A percentile compares a stretch with the other conserved stretches of the same genome.
phyloP scores from a whole-genome alignment of 192 early-diverging fungal genomes.

The Coemansia sp. region DNA sequence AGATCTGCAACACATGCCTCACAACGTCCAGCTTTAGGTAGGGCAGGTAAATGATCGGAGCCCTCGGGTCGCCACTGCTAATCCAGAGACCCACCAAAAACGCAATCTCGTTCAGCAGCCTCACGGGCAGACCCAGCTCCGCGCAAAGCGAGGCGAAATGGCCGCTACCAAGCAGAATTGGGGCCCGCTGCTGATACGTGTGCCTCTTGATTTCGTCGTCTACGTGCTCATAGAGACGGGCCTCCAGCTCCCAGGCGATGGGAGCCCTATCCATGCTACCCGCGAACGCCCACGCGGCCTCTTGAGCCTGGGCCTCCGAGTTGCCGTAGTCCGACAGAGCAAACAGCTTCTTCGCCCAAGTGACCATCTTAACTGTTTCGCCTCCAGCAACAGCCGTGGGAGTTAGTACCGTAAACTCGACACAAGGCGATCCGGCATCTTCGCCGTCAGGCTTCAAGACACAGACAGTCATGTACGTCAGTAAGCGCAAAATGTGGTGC shows the following conservation, averaged over 20 bases:
- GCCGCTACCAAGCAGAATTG: conserved; percentile 6
- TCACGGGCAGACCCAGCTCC: neutral
- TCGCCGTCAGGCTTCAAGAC: neutral
- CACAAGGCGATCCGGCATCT: neutral
- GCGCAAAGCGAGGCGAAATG: conserved; percentile 5
- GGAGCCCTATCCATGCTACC: neutral
- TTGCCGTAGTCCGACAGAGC: neutral
- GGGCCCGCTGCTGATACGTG: conserved; percentile 23
- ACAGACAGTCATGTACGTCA: neutral
- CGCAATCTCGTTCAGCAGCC: neutral
- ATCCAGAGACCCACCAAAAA: conserved; percentile 11
- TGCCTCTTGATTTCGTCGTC: conserved; percentile 1
- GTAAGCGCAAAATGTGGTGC: conserved; percentile 27
- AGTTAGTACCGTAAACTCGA: conserved; percentile 3
- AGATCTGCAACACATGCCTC: neutral
- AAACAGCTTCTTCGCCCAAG: neutral
- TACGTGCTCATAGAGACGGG: conserved; percentile 11
- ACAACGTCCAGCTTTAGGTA: neutral
- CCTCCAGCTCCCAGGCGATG: conserved; percentile 33
- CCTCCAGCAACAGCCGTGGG: neutral
- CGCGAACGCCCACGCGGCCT: conserved; percentile 12
- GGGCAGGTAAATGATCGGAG: neutral
- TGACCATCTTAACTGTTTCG: neutral
- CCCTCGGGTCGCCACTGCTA: neutral
- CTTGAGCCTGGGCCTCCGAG: neutral